These are phyloP conservation scores for Bjerkandera adusta DNA, from an alignment of 1,284 basidiomycete species.

Conservation along the genomic window DNA sequence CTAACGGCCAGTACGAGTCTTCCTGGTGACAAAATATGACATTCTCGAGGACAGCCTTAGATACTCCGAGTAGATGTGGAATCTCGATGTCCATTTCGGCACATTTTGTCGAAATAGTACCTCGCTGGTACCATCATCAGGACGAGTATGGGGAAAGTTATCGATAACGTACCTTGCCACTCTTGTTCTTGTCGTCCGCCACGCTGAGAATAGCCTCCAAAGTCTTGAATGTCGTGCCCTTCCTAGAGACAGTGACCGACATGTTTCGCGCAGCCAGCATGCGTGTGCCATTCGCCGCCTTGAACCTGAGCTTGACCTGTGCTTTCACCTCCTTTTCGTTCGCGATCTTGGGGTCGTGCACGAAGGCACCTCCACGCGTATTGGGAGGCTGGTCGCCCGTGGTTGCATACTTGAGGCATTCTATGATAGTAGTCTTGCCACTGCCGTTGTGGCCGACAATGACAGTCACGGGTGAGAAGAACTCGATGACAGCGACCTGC, in stretches of 20 bases:
- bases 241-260: constrained; percentile 93
- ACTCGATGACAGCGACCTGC: constrained; percentile 92
- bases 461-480: constrained; percentile 96
- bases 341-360: constrained; percentile 99
- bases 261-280: constrained; percentile 96
- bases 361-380: constrained; percentile 95
- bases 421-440: constrained; percentile 99
- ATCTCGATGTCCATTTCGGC: constrained; percentile 97
- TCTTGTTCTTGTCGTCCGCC: constrained; percentile 71
- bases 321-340: constrained; percentile 99
- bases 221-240: constrained; percentile 92
- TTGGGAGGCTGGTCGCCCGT: constrained; percentile 98
- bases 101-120: constrained; percentile 92
- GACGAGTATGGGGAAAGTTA: background rate
- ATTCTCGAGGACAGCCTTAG: constrained; percentile 95
- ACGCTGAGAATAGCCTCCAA: constrained; percentile 88
- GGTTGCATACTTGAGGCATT: constrained; percentile 98
- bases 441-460: constrained; percentile 99
- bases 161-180: constrained; percentile 60
- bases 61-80: constrained; percentile 91
- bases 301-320: constrained; percentile 93
- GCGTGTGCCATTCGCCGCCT: constrained; percentile 80
- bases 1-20: constrained; percentile 97
- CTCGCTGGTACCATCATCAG: constrained; percentile 52
- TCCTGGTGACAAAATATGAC: constrained; percentile 99